Evolutionary conservation across 2,329 filamentous ascomycete species (phyloP).

Genomic region (Thielaviopsis punctulata): DNA sequence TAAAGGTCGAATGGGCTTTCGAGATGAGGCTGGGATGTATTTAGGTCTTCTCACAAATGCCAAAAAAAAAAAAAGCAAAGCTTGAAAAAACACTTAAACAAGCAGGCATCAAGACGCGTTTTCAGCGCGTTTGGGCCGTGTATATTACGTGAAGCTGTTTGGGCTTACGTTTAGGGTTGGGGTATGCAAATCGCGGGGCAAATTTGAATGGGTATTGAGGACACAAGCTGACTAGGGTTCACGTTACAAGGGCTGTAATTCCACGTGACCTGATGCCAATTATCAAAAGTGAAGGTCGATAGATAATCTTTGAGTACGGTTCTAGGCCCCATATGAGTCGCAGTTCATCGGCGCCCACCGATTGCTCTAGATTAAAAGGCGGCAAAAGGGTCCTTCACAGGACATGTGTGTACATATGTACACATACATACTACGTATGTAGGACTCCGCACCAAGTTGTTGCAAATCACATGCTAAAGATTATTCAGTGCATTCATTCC

Average conservation of each 20-base stretch:
- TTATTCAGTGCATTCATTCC: neutral
- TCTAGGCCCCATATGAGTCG: too few relatives aligned
- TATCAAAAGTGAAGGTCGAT: too few relatives aligned
- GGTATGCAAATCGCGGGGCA: conserved; percentile 1
- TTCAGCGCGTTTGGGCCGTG: conserved; percentile 3
- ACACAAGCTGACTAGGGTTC: neutral
- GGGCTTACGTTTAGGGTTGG: neutral
- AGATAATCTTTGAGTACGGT: too few relatives aligned
- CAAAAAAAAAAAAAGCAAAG: neutral
- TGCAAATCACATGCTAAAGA: neutral
- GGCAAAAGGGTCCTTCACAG: neutral
- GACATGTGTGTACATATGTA: too few relatives aligned
- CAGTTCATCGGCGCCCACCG: neutral
- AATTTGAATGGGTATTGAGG: neutral
- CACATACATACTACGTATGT: too few relatives aligned
- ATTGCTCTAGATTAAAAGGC: neutral
- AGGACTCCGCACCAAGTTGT: too few relatives aligned
- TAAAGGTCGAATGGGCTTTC: neutral
- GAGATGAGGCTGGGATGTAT: neutral
- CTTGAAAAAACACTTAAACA: conserved; percentile 8
- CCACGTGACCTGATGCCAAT: too few relatives aligned
- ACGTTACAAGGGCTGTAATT: too few relatives aligned
- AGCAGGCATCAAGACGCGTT: conserved; percentile 6
- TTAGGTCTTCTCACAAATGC: neutral
- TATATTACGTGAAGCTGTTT: conserved; percentile 6